Conservation (phyloP, 805 yeast genomes). For the Ogataea wickerhamii region DNA sequence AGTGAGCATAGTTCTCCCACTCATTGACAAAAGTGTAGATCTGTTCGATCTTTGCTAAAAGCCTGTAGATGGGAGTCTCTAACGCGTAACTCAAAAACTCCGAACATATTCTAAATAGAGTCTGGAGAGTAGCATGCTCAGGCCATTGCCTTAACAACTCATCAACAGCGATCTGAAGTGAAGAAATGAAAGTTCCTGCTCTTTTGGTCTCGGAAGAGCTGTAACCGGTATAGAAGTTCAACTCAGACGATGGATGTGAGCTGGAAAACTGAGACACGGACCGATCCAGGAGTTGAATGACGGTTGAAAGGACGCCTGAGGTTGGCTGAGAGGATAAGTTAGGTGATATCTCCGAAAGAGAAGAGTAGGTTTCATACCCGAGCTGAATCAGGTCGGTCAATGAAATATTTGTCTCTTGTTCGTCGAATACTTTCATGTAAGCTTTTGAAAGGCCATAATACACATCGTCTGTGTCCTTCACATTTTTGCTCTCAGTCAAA, state of each 20-base stretch:
- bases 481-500: conserved; percentile 19
- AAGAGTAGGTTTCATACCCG: neutral
- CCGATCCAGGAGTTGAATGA: conserved; percentile 32
- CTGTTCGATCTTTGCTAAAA: conserved; percentile 81
- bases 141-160: conserved; percentile 74
- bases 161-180: conserved; percentile 42
- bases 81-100: conserved; percentile 66
- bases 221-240: conserved; percentile 66
- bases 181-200: conserved; percentile 50
- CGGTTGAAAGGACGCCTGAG: neutral
- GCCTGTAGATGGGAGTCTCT: conserved; percentile 69
- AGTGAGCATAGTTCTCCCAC: conserved; percentile 91
- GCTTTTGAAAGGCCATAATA: conserved; percentile 46
- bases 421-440: conserved; percentile 43
- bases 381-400: conserved; percentile 13
- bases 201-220: conserved; percentile 56
- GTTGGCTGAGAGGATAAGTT: neutral
- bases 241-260: conserved; percentile 17
- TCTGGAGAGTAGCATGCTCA: conserved; percentile 85
- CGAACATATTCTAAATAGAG: conserved; percentile 55
- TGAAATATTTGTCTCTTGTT: conserved; percentile 6
- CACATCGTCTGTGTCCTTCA: conserved; percentile 39
- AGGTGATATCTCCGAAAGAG: neutral
- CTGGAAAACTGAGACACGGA: conserved; percentile 32
- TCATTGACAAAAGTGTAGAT: conserved; percentile 77